Evolutionary conservation across 2,329 filamentous ascomycete genomes (phyloP).

Genomic region (Cercospora nicotianae): DNA sequence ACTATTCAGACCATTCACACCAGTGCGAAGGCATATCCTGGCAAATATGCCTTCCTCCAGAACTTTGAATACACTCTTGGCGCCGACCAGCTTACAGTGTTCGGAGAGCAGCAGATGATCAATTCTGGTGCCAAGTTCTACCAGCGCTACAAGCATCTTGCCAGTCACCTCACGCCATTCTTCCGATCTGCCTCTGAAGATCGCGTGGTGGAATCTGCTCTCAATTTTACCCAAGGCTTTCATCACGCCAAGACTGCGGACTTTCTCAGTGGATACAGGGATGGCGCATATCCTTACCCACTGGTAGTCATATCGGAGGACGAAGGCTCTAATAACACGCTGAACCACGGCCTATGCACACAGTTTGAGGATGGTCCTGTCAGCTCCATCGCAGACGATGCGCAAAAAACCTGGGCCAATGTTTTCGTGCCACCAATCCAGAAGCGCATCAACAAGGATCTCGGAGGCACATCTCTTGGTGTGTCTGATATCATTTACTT

Average conservation of each 20-base stretch:
- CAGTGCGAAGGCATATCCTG: conserved; percentile 56
- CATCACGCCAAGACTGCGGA: conserved; percentile 56
- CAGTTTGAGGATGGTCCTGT: conserved; percentile 64
- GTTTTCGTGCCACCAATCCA: conserved; percentile 68
- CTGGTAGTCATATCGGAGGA: conserved; percentile 72
- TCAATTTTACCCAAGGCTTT: conserved; percentile 75
- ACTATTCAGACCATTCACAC: conserved; percentile 67
- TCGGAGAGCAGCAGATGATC: conserved; percentile 69
- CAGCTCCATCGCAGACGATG: conserved; percentile 50
- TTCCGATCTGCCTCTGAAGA: conserved; percentile 68
- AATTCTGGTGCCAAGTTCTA: conserved; percentile 77
- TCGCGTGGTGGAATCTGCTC: conserved; percentile 72
- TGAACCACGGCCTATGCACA: conserved; percentile 71
- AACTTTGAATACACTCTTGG: conserved; percentile 71
- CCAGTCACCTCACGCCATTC: conserved; percentile 62
- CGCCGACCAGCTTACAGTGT: conserved; percentile 65
- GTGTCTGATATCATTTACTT: conserved; percentile 64
- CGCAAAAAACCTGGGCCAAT: conserved; percentile 59
- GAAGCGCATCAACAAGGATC: conserved; percentile 65
- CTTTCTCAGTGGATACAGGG: conserved; percentile 37
- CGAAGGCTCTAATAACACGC: conserved; percentile 71
- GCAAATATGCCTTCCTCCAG: conserved; percentile 67
- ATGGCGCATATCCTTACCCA: conserved; percentile 51
- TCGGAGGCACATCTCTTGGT: conserved; percentile 67
- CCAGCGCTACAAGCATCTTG: conserved; percentile 66